Conservation (phyloP, 345 rosid species). For the Hibiscus trionum region DNA sequence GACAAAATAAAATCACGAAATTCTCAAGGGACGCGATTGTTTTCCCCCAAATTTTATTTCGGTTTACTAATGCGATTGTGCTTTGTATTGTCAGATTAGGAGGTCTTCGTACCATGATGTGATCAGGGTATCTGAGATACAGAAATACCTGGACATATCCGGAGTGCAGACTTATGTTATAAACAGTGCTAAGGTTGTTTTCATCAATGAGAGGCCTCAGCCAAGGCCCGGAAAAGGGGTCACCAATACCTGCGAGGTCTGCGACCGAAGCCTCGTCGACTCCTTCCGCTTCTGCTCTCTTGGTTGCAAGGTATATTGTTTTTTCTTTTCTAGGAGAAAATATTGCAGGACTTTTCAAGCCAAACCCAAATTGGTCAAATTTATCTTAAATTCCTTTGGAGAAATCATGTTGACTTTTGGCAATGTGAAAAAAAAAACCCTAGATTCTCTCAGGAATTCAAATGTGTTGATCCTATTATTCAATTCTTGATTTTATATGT, state of each 20-base stretch:
- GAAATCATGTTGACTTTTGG: not conserved
- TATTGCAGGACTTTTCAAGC: constrained; percentile 15
- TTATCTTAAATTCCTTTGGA: not conserved
- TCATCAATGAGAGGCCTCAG: constrained; percentile 95
- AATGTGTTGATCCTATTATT: too few species aligned
- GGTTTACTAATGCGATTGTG: not conserved
- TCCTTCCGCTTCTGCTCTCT: constrained; percentile 94
- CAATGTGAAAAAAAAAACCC: too few species aligned
- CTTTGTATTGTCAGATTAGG: constrained; percentile 55
- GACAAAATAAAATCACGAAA: not conserved
- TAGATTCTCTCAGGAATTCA: too few species aligned
- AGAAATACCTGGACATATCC: constrained; percentile 72
- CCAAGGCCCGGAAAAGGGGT: constrained; percentile 96
- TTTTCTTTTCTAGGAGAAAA: not conserved
- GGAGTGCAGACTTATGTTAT: constrained; percentile 94
- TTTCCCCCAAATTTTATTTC: not conserved
- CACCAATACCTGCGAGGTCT: constrained; percentile 87
- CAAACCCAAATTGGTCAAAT: not conserved
- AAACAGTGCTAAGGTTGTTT: constrained; percentile 93
- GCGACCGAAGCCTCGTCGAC: constrained; percentile 91
- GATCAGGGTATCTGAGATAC: constrained; percentile 85
- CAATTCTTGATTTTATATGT: not conserved
- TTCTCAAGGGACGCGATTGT: constrained; percentile 2
- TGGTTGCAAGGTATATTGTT: constrained; percentile 69
- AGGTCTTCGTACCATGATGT: constrained; percentile 99